Percentiles rank a stretch among this genome's conserved stretches.
phyloP scores from a whole-genome alignment of 345 rosid genomes.

The Sonneratia caseolaris region DNA sequence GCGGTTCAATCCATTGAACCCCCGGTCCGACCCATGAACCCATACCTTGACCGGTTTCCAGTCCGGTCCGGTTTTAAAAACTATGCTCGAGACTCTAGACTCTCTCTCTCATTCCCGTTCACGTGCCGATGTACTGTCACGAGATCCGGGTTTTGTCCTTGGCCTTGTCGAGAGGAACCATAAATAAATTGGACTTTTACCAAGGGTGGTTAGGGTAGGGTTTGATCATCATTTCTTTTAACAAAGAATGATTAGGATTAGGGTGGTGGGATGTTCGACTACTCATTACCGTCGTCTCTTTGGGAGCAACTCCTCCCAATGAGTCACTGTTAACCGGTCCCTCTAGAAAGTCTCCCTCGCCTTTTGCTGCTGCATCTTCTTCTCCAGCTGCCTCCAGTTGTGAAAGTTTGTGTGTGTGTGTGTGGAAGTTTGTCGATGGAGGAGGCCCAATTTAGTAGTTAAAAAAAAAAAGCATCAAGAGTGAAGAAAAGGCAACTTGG shows the following conservation, averaged over 20 bases:
- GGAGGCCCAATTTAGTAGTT: conserved; percentile 4
- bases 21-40: too few species aligned
- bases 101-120: too few species aligned
- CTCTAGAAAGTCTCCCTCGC: conserved; percentile 2
- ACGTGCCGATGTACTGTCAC: too few species aligned
- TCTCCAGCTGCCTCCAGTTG: conserved; percentile 5
- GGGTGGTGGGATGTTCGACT: not conserved
- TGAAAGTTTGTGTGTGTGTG: conserved; percentile 19
- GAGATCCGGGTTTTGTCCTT: too few species aligned
- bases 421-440: conserved; percentile 20
- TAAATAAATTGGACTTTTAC: not conserved
- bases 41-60: too few species aligned
- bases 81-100: too few species aligned
- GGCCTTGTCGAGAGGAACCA: not conserved
- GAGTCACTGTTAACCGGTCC: not conserved
- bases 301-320: not conserved
- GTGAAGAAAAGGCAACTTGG: too few species aligned
- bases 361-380: not conserved
- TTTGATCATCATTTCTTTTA: not conserved
- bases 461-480: not conserved
- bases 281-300: not conserved
- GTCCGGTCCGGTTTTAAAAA: too few species aligned
- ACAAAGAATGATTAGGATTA: not conserved
- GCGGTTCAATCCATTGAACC: too few species aligned
- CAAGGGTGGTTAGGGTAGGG: not conserved